Base-by-base conservation (phyloP, 78 protist species). In the Tieghemostelium lacteum region DNA sequence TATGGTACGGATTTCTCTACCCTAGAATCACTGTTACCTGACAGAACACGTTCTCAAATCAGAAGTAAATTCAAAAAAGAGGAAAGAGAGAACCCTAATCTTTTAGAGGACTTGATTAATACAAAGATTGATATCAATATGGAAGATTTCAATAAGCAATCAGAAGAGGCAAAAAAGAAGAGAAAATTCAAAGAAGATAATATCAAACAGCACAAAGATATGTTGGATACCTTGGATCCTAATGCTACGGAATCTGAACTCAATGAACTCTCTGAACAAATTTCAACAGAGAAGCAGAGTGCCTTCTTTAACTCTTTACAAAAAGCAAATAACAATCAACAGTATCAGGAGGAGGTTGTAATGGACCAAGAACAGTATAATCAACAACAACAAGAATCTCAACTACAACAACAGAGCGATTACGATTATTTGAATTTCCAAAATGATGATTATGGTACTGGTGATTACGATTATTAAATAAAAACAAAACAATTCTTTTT, bases 1-100 rank as follows among this genome's bases (percentile, higher is more conserved):
- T 83, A 83, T 69, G 91, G 91, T 45, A 83, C 78, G 2, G 78
- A 83, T 42, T 83, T 83, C 31, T 67, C 71, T 1, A 7, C 69
- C 20, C 39, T 83, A 22, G 91, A 83, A 42, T 37, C 45, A 29
- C 72, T 83, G 2, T 58, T 83, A 29, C 70, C 52, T 7, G 55
- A 42, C 45, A 28, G 91, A 54, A 24, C 69, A 8, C 28, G 91
- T 29, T 17, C 70, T 22, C 91, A 83, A 58, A 63, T 83, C 3
- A 83, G 65, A 60, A 6, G 17, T 4, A 66, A 60, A 29, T 83
- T 69, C 31, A 83, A 83, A 62, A 34, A 8, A n/a, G 91, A 83
- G 31, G 77, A 83, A 49, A 52, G 45, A 28, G 54, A 70, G 2
- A 66, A 83, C 58, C 91, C 91, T n/a, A 33, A 26, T 42, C 10